These are phyloP conservation scores for Vigna radiata DNA, from an alignment of 306 rosid species.

Conservation along the genomic window DNA sequence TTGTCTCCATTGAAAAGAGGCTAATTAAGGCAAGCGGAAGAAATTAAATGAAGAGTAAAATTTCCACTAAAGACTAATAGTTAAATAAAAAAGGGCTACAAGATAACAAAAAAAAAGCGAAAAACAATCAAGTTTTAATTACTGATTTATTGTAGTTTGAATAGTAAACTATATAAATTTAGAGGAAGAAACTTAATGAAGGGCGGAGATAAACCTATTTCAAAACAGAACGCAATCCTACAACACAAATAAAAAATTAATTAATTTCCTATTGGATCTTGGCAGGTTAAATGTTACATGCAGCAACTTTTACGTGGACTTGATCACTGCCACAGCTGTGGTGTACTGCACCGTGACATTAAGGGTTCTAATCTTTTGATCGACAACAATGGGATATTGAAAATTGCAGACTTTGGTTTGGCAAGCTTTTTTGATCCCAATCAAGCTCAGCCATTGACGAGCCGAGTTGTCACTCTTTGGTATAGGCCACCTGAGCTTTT, in stretches of 20 bases:
- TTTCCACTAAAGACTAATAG: neutral
- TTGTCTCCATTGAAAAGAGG: conserved; percentile 9
- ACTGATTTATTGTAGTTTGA: conserved; percentile 16
- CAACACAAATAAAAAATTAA: neutral
- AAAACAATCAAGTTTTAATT: neutral
- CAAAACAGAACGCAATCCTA: conserved; percentile 13
- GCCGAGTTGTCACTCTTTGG: conserved; percentile 97
- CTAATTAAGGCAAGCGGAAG: neutral
- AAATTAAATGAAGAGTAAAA: conserved; percentile 20
- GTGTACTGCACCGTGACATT: conserved; percentile 90
- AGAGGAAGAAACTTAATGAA: neutral
- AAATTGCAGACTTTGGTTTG: conserved; percentile 92
- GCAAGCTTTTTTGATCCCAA: conserved; percentile 84
- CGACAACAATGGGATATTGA: conserved; percentile 80
- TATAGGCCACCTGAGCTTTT: conserved; percentile 94
- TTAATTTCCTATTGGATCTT: conserved; percentile 48
- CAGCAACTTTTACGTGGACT: conserved; percentile 87
- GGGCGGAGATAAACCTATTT: neutral
- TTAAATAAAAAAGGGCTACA: conserved; percentile 10
- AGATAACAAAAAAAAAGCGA: neutral
- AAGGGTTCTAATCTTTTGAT: conserved; percentile 95
- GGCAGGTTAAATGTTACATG: conserved; percentile 95
- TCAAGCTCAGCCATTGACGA: conserved; percentile 81
- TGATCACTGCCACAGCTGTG: conserved; percentile 87
- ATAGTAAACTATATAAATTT: neutral